Evolutionary conservation across 169 alveolate species (phyloP).

Genomic region (Eimeria maxima): DNA sequence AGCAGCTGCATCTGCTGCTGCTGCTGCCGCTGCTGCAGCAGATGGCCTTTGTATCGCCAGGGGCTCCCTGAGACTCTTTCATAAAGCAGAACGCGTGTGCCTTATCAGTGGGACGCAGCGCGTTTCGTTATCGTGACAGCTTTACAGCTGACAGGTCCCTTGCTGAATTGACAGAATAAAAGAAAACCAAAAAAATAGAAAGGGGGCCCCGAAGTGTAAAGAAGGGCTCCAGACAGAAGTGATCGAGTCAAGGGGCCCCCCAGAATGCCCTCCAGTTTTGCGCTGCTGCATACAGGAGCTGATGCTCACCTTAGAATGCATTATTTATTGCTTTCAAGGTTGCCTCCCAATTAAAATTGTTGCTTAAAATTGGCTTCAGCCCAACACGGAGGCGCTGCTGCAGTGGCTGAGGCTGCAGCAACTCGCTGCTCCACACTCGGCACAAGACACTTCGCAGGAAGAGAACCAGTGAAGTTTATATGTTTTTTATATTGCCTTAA

Average conservation of each 20-base stretch:
- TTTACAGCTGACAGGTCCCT: neutral
- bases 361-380: too few species aligned
- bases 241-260: slow-evolving; percentile 35
- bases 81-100: too few species aligned
- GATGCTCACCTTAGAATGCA: too few species aligned
- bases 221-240: neutral
- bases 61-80: neutral
- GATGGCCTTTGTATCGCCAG: neutral
- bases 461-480: too few species aligned
- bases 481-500: too few species aligned
- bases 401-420: too few species aligned
- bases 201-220: neutral
- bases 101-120: neutral
- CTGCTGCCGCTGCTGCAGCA: neutral
- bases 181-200: too few species aligned
- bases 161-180: too few species aligned
- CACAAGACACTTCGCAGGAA: too few species aligned
- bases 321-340: neutral
- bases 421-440: too few species aligned
- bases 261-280: neutral
- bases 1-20: neutral
- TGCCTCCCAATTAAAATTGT: too few species aligned
- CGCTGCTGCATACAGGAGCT: neutral
- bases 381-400: too few species aligned
- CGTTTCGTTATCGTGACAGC: neutral